phyloP scores from a whole-genome alignment of 169 alveolate genomes.

The Plasmodium gaboni region DNA sequence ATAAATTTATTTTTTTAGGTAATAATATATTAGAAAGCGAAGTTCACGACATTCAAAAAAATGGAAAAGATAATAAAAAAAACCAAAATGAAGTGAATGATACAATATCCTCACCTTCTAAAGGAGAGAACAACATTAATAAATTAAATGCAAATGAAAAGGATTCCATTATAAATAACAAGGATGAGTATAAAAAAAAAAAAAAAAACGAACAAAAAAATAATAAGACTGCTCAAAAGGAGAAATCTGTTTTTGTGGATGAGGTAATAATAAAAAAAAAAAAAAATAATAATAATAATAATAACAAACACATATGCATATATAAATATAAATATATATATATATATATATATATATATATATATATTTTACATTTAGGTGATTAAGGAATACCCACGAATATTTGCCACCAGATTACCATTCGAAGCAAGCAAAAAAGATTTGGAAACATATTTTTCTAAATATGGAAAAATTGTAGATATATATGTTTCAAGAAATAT shows the following conservation, averaged over 20 bases:
- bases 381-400: conserved; percentile 70
- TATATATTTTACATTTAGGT: background rate
- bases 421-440: conserved; percentile 84
- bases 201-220: background rate
- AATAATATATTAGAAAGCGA: no score
- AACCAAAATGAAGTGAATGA: conserved; percentile 17
- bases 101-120: conserved; percentile 1
- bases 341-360: background rate
- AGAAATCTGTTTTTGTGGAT: background rate
- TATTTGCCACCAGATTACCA: conserved; percentile 82
- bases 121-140: background rate
- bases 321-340: background rate
- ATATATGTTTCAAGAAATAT: conserved; percentile 34
- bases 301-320: background rate
- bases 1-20: no score
- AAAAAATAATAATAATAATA: no score
- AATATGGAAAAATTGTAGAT: conserved; percentile 56
- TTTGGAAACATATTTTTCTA: conserved; percentile 80
- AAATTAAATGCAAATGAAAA: conserved; percentile 11
- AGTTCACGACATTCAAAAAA: background rate
- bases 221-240: background rate
- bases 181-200: background rate
- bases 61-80: conserved; percentile 16
- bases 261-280: background rate
- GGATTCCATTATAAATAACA: conserved; percentile 2